Evolutionary conservation across 768 basidiomycete genomes (phyloP).

Genomic region (Lentinula detonsa): DNA sequence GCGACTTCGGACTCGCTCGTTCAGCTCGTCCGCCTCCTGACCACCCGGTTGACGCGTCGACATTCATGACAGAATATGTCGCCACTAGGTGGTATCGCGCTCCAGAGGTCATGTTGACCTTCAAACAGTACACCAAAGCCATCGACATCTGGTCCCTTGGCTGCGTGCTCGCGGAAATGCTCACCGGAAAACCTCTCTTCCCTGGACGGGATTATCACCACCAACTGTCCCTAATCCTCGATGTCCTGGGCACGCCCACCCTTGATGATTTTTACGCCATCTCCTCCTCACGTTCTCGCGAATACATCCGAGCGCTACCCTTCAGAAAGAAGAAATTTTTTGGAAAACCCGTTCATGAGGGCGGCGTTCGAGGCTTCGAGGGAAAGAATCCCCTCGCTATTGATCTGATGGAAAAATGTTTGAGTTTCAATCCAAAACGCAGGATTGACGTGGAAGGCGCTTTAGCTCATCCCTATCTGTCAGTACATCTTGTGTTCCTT

Average conservation of each 20-base stretch:
- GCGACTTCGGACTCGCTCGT: slow-evolving; percentile 85
- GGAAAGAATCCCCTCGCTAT: slow-evolving; percentile 36
- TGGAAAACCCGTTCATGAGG: slow-evolving; percentile 62
- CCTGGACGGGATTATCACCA: slow-evolving; percentile 97
- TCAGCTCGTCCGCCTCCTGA: slow-evolving; percentile 71
- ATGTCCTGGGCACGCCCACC: slow-evolving; percentile 86
- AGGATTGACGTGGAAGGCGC: slow-evolving; percentile 87
- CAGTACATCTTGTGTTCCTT: slow-evolving; percentile 34
- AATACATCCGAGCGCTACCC: slow-evolving; percentile 84
- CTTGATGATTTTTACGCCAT: slow-evolving; percentile 96
- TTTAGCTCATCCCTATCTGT: slow-evolving; percentile 83
- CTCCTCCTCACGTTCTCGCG: slow-evolving; percentile 41
- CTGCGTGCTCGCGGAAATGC: slow-evolving; percentile 87
- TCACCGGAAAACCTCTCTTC: slow-evolving; percentile 87
- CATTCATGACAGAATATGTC: slow-evolving; percentile 91
- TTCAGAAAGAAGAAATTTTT: slow-evolving; percentile 81
- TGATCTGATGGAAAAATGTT: slow-evolving; percentile 72
- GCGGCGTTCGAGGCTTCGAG: slow-evolving; percentile 52
- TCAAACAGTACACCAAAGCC: slow-evolving; percentile 89
- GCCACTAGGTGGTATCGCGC: slow-evolving; percentile 98
- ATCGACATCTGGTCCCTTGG: slow-evolving; percentile 88
- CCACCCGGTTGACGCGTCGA: slow-evolving; percentile 68
- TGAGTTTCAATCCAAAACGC: slow-evolving; percentile 83
- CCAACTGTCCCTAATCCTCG: slow-evolving; percentile 88
- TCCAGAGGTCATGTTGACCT: slow-evolving; percentile 97